These are phyloP conservation scores for Linderina pennispora DNA, from an alignment of 192 early-diverging fungal species.

Conservation along the genomic window DNA sequence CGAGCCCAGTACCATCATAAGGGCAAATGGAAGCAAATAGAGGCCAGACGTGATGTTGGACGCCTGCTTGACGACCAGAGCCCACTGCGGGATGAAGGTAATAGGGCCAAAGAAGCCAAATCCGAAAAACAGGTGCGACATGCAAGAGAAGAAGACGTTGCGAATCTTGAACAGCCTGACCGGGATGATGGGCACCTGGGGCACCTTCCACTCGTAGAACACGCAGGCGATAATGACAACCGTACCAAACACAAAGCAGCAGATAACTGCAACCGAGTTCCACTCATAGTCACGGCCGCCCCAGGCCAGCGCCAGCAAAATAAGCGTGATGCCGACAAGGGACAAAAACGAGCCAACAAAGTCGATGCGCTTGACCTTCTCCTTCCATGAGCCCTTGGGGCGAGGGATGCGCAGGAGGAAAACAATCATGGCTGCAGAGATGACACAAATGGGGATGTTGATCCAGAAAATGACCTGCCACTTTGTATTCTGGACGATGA, in stretches of 20 bases:
- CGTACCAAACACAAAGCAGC: slow-evolving; percentile 11
- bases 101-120: not conserved
- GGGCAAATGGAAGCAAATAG: not conserved
- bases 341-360: slow-evolving; percentile 50
- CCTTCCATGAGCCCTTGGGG: not conserved
- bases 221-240: slow-evolving; percentile 29
- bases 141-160: slow-evolving; percentile 1
- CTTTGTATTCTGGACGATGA: slow-evolving; percentile 27
- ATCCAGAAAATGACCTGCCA: slow-evolving; percentile 45
- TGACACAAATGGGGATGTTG: slow-evolving; percentile 19
- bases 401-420: slow-evolving; percentile 4
- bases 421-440: slow-evolving; percentile 23
- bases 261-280: slow-evolving; percentile 28
- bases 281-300: slow-evolving; percentile 52
- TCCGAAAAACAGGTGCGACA: not conserved
- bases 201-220: slow-evolving; percentile 46
- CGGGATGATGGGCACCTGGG: slow-evolving; percentile 51
- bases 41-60: not conserved
- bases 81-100: not conserved
- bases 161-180: slow-evolving; percentile 41
- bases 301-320: slow-evolving; percentile 60
- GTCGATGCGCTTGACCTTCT: slow-evolving; percentile 53
- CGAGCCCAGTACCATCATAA: not conserved
- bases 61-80: not conserved
- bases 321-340: slow-evolving; percentile 37